Evolutionary conservation across 768 basidiomycete genomes (phyloP), one percentile per base, ranked within the genome.

Genomic region (Boletus subparvulus): DNA sequence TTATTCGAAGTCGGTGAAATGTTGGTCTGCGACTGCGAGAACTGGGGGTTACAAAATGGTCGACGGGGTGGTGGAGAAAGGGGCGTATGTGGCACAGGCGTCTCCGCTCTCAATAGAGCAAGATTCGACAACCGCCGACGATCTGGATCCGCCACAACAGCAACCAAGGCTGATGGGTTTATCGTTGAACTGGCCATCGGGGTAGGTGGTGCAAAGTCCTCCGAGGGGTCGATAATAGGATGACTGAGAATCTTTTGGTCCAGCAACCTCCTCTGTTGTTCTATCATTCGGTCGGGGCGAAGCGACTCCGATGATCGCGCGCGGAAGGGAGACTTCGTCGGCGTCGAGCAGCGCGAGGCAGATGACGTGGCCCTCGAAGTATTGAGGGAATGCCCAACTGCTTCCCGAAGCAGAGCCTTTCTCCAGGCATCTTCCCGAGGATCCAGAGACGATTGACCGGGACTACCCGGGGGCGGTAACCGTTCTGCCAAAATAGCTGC

Each of bases 401-500:
- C 92, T 69, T 91, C 83, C 21, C 83, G 83, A 52, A 94, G 76
- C 24, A 94, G 70, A 0, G 85, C 85, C 69, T 83, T 89, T 58
- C 91, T 78, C 92, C 92, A 94, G 26, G 80, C 77, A 48, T 86
- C 83, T 40, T 87, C 85, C 19, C 75, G 74, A 17, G 80, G 72
- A 65, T 83, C 82, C 47, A 81, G 68, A 9, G 79, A 76, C 49
- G 84, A 83, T 55, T 80, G 69, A 26, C 81, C 83, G n/a, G 86
- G 85, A 60, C 82, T 87, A 32, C 70, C 74, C 19, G 83, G 80
- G 2, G 86, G 85, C 11, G 87, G 86, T n/a, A 91, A 71, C 21
- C 81, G 80, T 56, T 90, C 88, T 5, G 90, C 90, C 39, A 92
- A 74, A n/a, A 84, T 68, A 41, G 84, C 89, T 33, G 90, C 90